Evolutionary conservation across 148 eudicot genomes (phyloP).

Genomic region (Silene uniflora): DNA sequence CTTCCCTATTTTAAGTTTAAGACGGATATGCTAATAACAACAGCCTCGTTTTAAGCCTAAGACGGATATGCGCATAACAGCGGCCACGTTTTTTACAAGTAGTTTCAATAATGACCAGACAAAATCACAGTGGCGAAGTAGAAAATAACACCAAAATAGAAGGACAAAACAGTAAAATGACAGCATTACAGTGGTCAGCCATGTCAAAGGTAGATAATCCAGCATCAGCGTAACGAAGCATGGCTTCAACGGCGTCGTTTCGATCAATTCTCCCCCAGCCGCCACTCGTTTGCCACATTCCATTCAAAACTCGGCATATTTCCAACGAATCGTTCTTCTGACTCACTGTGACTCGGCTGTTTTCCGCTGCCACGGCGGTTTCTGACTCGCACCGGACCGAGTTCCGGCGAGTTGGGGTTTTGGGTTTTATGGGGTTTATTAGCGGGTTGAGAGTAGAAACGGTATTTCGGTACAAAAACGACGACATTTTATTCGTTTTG

Average conservation of each 20-base stretch:
- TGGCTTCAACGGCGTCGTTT: constrained; percentile 79
- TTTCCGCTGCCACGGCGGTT: constrained; percentile 27
- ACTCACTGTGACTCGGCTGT: constrained; percentile 39
- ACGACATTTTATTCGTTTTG: constrained; percentile 8
- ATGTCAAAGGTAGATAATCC: constrained; percentile 86
- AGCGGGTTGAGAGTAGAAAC: constrained; percentile 15
- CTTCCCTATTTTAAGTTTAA: too few relatives aligned
- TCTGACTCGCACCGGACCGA: constrained; percentile 37
- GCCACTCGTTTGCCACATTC: constrained; percentile 99
- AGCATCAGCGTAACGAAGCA: constrained; percentile 75
- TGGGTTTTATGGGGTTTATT: constrained; percentile 23
- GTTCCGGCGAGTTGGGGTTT: constrained; percentile 22
- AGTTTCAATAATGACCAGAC: constrained; percentile 2
- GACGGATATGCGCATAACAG: background rate
- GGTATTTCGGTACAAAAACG: constrained; percentile 11
- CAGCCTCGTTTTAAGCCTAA: too few relatives aligned
- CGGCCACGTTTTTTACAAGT: constrained; percentile 6
- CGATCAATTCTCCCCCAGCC: constrained; percentile 94
- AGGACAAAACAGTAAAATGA: background rate
- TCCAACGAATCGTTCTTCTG: constrained; percentile 65
- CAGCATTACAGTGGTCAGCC: constrained; percentile 72
- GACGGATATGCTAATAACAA: too few relatives aligned
- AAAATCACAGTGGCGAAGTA: constrained; percentile 13
- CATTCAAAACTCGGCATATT: constrained; percentile 79
- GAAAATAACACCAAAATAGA: constrained; percentile 12